These are phyloP conservation scores for Phytophthora colocasiae DNA, from an alignment of 352 stramenopile species.

Conservation along the genomic window DNA sequence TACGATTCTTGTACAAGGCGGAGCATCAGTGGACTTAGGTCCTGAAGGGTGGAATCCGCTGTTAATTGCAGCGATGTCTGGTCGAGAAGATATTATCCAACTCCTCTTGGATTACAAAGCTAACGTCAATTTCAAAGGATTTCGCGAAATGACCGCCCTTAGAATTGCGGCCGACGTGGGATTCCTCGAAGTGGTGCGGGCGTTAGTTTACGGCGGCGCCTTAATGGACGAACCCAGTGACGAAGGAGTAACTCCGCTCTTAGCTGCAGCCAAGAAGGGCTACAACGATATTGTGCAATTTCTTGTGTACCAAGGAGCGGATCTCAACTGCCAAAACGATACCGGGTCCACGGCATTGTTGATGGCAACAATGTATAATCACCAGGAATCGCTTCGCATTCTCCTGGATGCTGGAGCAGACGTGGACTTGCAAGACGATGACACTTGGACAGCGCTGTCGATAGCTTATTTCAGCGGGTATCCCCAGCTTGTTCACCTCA, in stretches of 20 bases:
- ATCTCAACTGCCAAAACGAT: slow-evolving; percentile 8
- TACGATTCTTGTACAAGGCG: slow-evolving; percentile 4
- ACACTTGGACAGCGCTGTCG: slow-evolving; percentile 8
- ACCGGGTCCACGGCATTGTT: slow-evolving; percentile 10
- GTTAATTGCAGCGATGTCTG: slow-evolving; percentile 4
- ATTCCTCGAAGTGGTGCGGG: slow-evolving; percentile 4
- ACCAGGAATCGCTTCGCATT: slow-evolving; percentile 16
- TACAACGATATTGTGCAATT: slow-evolving; percentile 16
- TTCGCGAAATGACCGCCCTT: slow-evolving; percentile 9
- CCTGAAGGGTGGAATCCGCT: slow-evolving; percentile 16
- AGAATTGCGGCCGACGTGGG: slow-evolving; percentile 10
- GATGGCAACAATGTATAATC: slow-evolving; percentile 15
- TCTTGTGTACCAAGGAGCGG: slow-evolving; percentile 9
- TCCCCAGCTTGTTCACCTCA: slow-evolving; percentile 20
- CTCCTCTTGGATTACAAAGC: slow-evolving; percentile 13
- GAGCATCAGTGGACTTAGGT: slow-evolving; percentile 14
- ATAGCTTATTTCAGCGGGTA: slow-evolving; percentile 29
- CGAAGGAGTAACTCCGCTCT: slow-evolving; percentile 14
- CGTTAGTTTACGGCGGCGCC: slow-evolving; percentile 3
- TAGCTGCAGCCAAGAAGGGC: slow-evolving; percentile 12
- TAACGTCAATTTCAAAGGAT: slow-evolving; percentile 11
- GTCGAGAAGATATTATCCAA: slow-evolving; percentile 2
- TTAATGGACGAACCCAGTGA: slow-evolving; percentile 13
- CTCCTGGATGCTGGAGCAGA: slow-evolving; percentile 20
- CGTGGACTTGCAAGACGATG: slow-evolving; percentile 10